phyloP scores from a whole-genome alignment of 805 yeast genomes.

The Spathaspora girioi region DNA sequence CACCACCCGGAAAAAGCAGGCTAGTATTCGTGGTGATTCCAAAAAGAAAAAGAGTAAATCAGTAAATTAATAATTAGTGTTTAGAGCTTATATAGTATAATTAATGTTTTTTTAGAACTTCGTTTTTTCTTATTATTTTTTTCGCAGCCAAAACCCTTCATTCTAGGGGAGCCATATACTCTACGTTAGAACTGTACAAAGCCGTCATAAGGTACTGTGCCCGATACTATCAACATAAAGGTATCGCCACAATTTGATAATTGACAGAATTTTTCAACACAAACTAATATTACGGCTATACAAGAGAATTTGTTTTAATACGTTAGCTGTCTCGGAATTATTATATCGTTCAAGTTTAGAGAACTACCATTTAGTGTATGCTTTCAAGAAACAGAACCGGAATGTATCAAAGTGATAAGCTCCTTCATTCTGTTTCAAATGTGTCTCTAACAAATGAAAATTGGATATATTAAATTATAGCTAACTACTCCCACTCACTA shows the following conservation, averaged over 20 bases:
- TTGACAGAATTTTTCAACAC: too few relatives aligned
- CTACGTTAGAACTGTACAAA: neutral
- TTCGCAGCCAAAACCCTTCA: neutral
- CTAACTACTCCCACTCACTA: conserved; percentile 34
- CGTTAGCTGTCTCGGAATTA: too few relatives aligned
- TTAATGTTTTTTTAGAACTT: neutral
- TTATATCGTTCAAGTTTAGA: neutral
- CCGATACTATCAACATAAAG: too few relatives aligned
- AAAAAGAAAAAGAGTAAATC: neutral
- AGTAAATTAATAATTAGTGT: neutral
- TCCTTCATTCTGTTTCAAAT: too few relatives aligned
- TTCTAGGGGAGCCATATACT: neutral
- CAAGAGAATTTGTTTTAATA: neutral
- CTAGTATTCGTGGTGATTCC: neutral
- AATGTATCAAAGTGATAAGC: too few relatives aligned
- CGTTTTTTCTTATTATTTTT: neutral
- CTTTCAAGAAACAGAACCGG: too few relatives aligned
- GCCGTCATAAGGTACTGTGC: neutral
- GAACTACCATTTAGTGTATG: too few relatives aligned
- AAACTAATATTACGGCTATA: too few relatives aligned
- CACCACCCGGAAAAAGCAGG: conserved; percentile 18
- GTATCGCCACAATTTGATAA: too few relatives aligned
- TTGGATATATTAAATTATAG: neutral
- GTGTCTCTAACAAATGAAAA: too few relatives aligned
- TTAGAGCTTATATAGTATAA: neutral